Conservation (phyloP, 768 basidiomycete genomes). For the Leucogyrophana mollusca region DNA sequence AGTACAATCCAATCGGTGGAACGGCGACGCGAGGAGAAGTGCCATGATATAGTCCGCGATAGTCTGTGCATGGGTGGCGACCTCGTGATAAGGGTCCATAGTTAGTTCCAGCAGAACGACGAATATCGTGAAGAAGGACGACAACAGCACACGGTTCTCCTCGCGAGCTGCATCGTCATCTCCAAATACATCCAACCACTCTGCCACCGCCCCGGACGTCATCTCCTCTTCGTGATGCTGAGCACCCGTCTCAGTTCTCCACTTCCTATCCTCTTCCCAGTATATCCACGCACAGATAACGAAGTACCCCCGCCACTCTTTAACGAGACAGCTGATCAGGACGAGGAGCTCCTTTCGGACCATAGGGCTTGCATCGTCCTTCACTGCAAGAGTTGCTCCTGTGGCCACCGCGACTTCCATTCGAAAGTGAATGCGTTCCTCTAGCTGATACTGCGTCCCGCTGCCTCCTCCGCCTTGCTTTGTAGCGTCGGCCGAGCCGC, state of each 20-base stretch:
- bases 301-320: conserved; percentile 96
- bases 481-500: conserved; percentile 64
- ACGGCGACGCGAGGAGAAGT: conserved; percentile 85
- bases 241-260: conserved; percentile 40
- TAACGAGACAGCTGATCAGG: conserved; percentile 87
- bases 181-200: conserved; percentile 74
- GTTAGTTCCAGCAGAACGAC: conserved; percentile 86
- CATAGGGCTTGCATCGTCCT: conserved; percentile 95
- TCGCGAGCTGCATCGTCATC: conserved; percentile 66
- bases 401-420: conserved; percentile 93
- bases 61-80: conserved; percentile 86
- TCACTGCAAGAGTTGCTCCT: conserved; percentile 82
- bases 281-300: conserved; percentile 96
- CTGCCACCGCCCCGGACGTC: conserved; percentile 65
- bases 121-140: conserved; percentile 94
- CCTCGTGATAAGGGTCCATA: conserved; percentile 90
- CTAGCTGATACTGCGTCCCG: conserved; percentile 73
- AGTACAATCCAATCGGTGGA: conserved; percentile 68
- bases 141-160: conserved; percentile 79
- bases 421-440: conserved; percentile 77
- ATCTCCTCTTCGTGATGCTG: conserved; percentile 64
- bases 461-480: conserved; percentile 82
- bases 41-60: conserved; percentile 93
- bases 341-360: conserved; percentile 92
- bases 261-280: conserved; percentile 85